These are phyloP conservation scores for Acorus gramineus DNA, from an alignment of 106 monocot species.

Conservation along the genomic window DNA sequence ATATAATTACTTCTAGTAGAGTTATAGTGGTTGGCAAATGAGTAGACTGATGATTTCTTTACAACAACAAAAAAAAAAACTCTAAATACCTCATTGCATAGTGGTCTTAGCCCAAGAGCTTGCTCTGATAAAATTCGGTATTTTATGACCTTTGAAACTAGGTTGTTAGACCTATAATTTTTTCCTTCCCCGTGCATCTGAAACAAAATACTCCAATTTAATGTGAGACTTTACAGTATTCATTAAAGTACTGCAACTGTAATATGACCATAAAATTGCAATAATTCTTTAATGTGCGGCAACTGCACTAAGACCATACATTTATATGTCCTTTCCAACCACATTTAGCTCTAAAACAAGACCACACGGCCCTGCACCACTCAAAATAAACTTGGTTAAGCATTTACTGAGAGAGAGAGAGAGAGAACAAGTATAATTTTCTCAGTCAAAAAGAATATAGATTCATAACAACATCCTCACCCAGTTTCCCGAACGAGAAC, in stretches of 20 bases:
- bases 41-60: not conserved
- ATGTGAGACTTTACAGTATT: no score
- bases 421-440: not conserved
- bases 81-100: slow-evolving; percentile 53
- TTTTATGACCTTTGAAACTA: slow-evolving; percentile 8
- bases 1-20: no score
- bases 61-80: not conserved
- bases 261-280: no score
- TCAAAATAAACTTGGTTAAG: no score
- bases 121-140: slow-evolving; percentile 45
- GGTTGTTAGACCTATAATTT: not conserved
- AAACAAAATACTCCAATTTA: not conserved
- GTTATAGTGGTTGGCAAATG: no score
- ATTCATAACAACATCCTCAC: slow-evolving; percentile 26
- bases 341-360: slow-evolving; percentile 74
- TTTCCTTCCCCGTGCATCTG: slow-evolving; percentile 21
- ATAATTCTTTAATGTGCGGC: no score
- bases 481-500: slow-evolving; percentile 48
- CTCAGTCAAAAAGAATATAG: not conserved
- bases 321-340: slow-evolving; percentile 50
- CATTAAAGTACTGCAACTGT: no score
- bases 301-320: slow-evolving; percentile 15
- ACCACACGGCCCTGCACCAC: slow-evolving; percentile 32
- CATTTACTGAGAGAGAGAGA: not conserved
- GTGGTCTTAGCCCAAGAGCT: slow-evolving; percentile 52